These are phyloP conservation scores for Hansenula anomala DNA, from an alignment of 1,139 yeast genomes.

Conservation along the genomic window DNA sequence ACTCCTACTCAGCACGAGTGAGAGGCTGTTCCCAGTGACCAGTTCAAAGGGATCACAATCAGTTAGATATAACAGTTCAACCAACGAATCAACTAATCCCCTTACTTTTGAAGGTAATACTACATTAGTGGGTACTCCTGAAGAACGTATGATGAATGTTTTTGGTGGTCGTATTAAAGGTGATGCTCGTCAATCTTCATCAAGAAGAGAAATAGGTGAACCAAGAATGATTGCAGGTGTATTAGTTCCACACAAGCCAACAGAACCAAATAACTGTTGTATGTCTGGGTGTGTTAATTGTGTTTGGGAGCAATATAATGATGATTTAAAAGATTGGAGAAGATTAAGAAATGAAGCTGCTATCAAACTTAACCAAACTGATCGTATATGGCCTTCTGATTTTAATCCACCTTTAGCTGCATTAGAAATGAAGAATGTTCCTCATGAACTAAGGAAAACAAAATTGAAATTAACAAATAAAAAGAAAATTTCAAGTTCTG, in stretches of 20 bases:
- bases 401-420: constrained; percentile 66
- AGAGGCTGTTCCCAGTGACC: no score
- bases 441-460: constrained; percentile 26
- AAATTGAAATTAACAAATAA: constrained; percentile 18
- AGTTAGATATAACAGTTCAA: no score
- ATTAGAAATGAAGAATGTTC: constrained; percentile 34
- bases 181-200: constrained; percentile 45
- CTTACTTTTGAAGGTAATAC: constrained; percentile 37
- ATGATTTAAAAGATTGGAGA: constrained; percentile 84
- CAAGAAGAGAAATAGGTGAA: constrained; percentile 39
- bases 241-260: constrained; percentile 72
- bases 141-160: constrained; percentile 44
- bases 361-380: constrained; percentile 37
- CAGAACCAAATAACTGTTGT: constrained; percentile 93
- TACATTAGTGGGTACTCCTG: constrained; percentile 34
- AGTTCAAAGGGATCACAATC: no score
- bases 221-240: constrained; percentile 62
- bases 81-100: not conserved
- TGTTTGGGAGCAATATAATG: constrained; percentile 92
- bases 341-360: constrained; percentile 57
- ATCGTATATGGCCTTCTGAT: constrained; percentile 73
- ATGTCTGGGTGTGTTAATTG: constrained; percentile 97
- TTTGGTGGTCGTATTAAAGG: constrained; percentile 61
- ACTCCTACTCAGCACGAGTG: no score
- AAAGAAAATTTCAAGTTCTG: constrained; percentile 22